Percentiles rank a stretch among this genome's conserved stretches.
Evolutionary conservation across 1,139 yeast species (phyloP).

Genomic region (Taiozyma onychis): DNA sequence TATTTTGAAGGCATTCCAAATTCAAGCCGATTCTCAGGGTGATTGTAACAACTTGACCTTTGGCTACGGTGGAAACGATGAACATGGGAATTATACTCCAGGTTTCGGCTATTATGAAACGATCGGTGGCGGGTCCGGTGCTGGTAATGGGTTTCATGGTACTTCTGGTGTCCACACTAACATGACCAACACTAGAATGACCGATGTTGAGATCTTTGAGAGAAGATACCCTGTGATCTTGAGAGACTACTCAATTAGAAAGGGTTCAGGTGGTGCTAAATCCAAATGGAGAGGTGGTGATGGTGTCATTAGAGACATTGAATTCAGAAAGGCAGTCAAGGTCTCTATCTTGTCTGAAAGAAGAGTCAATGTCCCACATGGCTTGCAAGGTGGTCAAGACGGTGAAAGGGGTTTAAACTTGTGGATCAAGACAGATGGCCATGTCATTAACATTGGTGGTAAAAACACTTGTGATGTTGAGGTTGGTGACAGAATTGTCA

Average conservation of each 20-base stretch:
- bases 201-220: conserved; percentile 65
- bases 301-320: conserved; percentile 58
- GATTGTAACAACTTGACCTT: conserved; percentile 72
- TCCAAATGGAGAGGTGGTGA: conserved; percentile 55
- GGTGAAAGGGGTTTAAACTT: conserved; percentile 57
- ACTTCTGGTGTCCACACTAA: conserved; percentile 62
- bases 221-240: conserved; percentile 61
- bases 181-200: conserved; percentile 67
- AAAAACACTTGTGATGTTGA: conserved; percentile 32
- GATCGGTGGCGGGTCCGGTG: conserved; percentile 68
- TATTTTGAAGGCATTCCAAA: conserved; percentile 65
- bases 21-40: conserved; percentile 77
- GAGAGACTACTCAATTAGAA: conserved; percentile 47
- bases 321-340: conserved; percentile 48
- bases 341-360: conserved; percentile 60
- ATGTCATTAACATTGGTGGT: conserved; percentile 44
- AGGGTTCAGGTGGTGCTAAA: conserved; percentile 47
- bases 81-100: conserved; percentile 33
- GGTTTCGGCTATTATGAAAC: conserved; percentile 74
- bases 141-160: conserved; percentile 60
- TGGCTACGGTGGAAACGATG: conserved; percentile 42
- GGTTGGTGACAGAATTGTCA: conserved; percentile 51
- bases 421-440: conserved; percentile 37
- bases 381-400: conserved; percentile 52
- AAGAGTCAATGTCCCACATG: conserved; percentile 54